phyloP scores from a whole-genome alignment of 2,329 filamentous ascomycete species.

The Septoria linicola region DNA sequence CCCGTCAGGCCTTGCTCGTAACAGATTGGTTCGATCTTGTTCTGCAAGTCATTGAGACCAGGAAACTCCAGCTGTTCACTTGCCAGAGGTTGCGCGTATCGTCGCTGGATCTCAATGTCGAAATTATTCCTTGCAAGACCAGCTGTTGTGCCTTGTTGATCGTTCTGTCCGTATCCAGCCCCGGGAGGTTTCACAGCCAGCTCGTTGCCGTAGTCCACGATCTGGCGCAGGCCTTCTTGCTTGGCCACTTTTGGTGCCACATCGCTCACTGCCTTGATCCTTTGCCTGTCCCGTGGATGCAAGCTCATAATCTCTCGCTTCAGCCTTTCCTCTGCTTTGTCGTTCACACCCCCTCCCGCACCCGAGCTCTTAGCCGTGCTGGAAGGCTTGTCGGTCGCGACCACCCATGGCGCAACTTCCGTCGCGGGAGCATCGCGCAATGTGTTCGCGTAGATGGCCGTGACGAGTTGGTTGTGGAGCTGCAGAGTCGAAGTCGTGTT shows the following conservation, averaged over 20 bases:
- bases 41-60: slow-evolving; percentile 55
- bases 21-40: slow-evolving; percentile 63
- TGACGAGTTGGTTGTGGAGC: slow-evolving; percentile 62
- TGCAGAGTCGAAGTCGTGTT: slow-evolving; percentile 40
- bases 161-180: slow-evolving; percentile 18
- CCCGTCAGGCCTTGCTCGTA: slow-evolving; percentile 62
- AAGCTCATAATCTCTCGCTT: slow-evolving; percentile 65
- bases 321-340: slow-evolving; percentile 61
- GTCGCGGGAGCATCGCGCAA: slow-evolving; percentile 58
- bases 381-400: slow-evolving; percentile 69
- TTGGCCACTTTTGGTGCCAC: slow-evolving; percentile 13
- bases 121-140: slow-evolving; percentile 48
- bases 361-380: slow-evolving; percentile 60
- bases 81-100: slow-evolving; percentile 61
- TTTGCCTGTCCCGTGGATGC: slow-evolving; percentile 58
- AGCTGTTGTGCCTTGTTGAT: slow-evolving; percentile 27
- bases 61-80: slow-evolving; percentile 64
- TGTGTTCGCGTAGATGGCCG: slow-evolving; percentile 59
- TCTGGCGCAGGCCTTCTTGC: slow-evolving; percentile 30
- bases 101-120: slow-evolving; percentile 65
- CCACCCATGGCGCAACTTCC: slow-evolving; percentile 64
- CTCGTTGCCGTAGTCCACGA: slow-evolving; percentile 32
- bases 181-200: slow-evolving; percentile 30
- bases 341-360: slow-evolving; percentile 50
- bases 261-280: slow-evolving; percentile 42